phyloP scores from a whole-genome alignment of 306 rosid species.

The Sindora glabra region DNA sequence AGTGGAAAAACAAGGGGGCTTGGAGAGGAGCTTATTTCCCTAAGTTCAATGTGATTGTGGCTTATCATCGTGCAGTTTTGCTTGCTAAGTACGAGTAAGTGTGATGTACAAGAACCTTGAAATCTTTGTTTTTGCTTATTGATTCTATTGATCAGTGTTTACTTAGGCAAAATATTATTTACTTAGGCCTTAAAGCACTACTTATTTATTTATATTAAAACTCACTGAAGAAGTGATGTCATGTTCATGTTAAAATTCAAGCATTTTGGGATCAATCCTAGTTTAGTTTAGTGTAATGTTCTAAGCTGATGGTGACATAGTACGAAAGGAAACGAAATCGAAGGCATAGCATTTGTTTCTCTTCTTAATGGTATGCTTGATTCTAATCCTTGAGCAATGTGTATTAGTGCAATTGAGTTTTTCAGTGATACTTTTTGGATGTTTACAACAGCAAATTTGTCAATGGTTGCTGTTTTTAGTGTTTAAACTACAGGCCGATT shows the following conservation, averaged over 20 bases:
- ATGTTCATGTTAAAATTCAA: no score
- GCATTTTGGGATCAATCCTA: no score
- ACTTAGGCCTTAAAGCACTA: no score
- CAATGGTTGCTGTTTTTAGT: neutral
- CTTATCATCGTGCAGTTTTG: slow-evolving; percentile 85
- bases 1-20: slow-evolving; percentile 87
- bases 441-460: neutral
- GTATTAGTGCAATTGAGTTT: neutral
- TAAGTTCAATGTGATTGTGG: slow-evolving; percentile 64
- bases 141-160: no score
- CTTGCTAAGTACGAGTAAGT: slow-evolving; percentile 67
- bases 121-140: no score
- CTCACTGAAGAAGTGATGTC: no score
- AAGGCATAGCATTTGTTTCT: neutral
- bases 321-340: neutral
- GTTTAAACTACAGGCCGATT: neutral
- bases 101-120: no score
- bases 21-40: slow-evolving; percentile 94
- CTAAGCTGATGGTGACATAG: no score
- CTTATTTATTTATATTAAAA: no score
- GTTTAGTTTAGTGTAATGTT: no score
- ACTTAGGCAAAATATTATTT: no score
- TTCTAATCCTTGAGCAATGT: neutral
- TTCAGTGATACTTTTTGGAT: neutral
- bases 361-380: neutral